Evolutionary conservation across 225 moss, liverwort and hornwort species (phyloP).

Genomic region (Polytrichum commune): DNA sequence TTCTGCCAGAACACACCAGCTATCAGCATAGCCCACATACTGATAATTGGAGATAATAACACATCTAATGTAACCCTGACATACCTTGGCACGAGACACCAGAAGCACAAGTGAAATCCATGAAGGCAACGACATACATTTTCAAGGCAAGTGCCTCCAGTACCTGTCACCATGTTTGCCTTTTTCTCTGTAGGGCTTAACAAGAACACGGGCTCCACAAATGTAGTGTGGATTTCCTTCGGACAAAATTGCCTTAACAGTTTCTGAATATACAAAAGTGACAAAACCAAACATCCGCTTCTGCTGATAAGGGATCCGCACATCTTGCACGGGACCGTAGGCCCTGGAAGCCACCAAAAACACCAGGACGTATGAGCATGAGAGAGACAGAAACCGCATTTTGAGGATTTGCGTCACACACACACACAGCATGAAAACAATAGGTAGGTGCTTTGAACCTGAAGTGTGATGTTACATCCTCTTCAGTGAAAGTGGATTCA

Average conservation of each 20-base stretch:
- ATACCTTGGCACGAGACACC: too few relatives aligned
- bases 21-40: neutral
- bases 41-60: too few relatives aligned
- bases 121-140: too few relatives aligned
- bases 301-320: conserved; percentile 94
- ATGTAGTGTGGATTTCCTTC: conserved; percentile 99
- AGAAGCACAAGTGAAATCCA: too few relatives aligned
- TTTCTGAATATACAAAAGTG: conserved; percentile 99
- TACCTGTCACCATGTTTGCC: conserved; percentile 99
- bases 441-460: conserved; percentile 33
- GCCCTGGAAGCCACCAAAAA: conserved; percentile 51
- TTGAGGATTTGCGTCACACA: too few relatives aligned
- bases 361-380: neutral
- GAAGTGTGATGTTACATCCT: conserved; percentile 96
- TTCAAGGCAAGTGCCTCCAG: neutral
- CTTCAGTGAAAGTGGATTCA: conserved; percentile 94
- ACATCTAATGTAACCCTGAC: too few relatives aligned
- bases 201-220: conserved; percentile 95
- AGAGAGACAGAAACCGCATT: too few relatives aligned
- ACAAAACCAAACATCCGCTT: conserved; percentile 99
- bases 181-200: conserved; percentile 98
- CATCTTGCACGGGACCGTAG: conserved; percentile 95
- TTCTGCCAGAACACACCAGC: conserved; percentile 37
- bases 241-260: conserved; percentile 95
- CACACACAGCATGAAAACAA: neutral